Percentiles rank a stretch among this genome's conserved stretches.
Conservation (phyloP, 108 stramenopile genomes). For the Cyclotella cryptica region DNA sequence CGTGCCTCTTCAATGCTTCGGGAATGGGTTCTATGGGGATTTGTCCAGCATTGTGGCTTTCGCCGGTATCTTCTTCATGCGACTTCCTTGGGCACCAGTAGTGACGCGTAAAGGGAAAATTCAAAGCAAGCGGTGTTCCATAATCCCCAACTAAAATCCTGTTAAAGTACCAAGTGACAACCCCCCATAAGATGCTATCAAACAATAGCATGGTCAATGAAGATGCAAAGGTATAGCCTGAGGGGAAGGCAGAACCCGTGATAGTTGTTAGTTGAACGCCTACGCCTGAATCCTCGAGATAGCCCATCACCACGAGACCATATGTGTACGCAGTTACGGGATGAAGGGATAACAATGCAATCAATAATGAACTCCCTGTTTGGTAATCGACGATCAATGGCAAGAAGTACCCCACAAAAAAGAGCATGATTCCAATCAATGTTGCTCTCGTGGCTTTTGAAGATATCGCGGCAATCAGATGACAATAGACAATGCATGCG, state of each 20-base stretch:
- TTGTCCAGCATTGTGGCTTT: constrained; percentile 16
- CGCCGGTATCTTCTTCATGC: constrained; percentile 6
- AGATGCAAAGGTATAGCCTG: constrained; percentile 66
- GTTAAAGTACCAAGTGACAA: constrained; percentile 91
- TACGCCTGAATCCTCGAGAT: constrained; percentile 74
- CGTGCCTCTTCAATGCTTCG: constrained; percentile 58
- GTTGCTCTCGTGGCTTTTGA: constrained; percentile 74
- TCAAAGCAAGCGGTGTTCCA: constrained; percentile 81
- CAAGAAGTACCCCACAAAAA: constrained; percentile 80
- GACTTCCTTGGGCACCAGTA: constrained; percentile 74
- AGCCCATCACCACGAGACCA: constrained; percentile 81
- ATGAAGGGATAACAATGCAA: constrained; percentile 69
- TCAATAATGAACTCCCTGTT: constrained; percentile 41
- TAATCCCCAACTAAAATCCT: constrained; percentile 80
- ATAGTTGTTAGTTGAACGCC: constrained; percentile 63
- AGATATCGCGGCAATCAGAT: constrained; percentile 71
- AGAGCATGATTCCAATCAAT: constrained; percentile 78
- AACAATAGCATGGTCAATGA: constrained; percentile 70
- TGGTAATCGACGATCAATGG: constrained; percentile 60
- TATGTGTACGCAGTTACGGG: constrained; percentile 80
- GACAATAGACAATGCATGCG: constrained; percentile 60
- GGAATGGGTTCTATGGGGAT: constrained; percentile 68
- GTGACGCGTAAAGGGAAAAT: constrained; percentile 78
- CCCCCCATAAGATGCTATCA: constrained; percentile 83
- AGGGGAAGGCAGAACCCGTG: constrained; percentile 58